Evolutionary conservation across 768 basidiomycete species (phyloP).

Genomic region (Clavaria fumosa): DNA sequence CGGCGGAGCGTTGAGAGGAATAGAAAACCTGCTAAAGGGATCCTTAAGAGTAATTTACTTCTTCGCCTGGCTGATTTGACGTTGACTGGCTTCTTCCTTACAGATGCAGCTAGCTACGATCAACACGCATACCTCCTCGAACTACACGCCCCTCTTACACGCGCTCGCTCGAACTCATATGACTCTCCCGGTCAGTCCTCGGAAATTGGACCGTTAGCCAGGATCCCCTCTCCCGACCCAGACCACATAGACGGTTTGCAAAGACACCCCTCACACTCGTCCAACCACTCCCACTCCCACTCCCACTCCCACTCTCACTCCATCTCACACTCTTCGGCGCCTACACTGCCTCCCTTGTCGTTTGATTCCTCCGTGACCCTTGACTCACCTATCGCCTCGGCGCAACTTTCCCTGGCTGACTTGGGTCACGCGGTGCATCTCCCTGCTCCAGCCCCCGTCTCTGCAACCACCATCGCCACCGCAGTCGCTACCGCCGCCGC

Average conservation of each 20-base stretch:
- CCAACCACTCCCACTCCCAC: constrained; percentile 21
- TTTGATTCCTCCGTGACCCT: constrained; percentile 29
- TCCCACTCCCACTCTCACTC: not conserved
- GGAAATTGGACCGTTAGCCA: constrained; percentile 64
- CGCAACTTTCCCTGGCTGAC: too few species aligned
- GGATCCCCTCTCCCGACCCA: constrained; percentile 70
- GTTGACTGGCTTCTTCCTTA: constrained; percentile 2
- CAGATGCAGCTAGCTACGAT: constrained; percentile 56
- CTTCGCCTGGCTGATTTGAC: constrained; percentile 3
- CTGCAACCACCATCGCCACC: constrained; percentile 29
- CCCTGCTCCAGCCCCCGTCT: too few species aligned
- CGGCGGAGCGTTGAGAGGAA: constrained; percentile 58
- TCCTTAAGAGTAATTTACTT: constrained; percentile 64
- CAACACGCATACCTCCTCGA: constrained; percentile 43
- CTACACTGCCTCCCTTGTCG: constrained; percentile 37
- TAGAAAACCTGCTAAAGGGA: constrained; percentile 59
- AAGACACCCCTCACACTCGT: constrained; percentile 44
- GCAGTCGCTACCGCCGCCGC: too few species aligned
- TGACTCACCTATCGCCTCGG: too few species aligned
- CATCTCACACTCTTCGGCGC: constrained; percentile 16
- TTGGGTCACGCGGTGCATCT: too few species aligned
- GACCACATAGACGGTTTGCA: constrained; percentile 82
- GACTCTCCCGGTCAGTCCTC: constrained; percentile 29
- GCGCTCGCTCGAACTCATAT: constrained; percentile 76
- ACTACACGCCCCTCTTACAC: constrained; percentile 26